Conservation (phyloP, 192 early-diverging fungal genomes). For the Entomortierella beljakovae region DNA sequence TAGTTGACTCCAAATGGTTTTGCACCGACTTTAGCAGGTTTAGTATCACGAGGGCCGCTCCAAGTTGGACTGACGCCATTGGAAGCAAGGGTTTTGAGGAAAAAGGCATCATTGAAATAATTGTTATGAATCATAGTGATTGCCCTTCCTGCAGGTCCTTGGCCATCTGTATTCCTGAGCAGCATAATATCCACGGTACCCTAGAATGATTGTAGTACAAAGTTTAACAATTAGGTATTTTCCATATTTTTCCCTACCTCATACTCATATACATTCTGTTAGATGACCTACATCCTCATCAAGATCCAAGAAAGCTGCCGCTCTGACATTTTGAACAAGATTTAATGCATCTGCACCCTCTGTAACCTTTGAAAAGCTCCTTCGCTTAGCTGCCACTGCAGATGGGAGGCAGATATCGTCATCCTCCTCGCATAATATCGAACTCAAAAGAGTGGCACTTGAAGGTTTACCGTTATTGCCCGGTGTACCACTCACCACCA, state of each 20-base stretch:
- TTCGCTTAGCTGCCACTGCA: constrained; percentile 59
- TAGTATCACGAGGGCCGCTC: constrained; percentile 54
- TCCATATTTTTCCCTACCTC: not conserved
- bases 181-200: constrained; percentile 87
- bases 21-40: constrained; percentile 22
- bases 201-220: constrained; percentile 53
- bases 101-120: constrained; percentile 95
- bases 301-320: constrained; percentile 89
- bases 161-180: constrained; percentile 52
- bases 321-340: constrained; percentile 60
- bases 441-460: constrained; percentile 75
- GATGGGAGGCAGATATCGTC: constrained; percentile 54
- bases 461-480: constrained; percentile 44
- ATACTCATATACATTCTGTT: not conserved
- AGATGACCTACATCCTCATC: constrained; percentile 82
- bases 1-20: constrained; percentile 86
- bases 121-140: constrained; percentile 82
- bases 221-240: not conserved
- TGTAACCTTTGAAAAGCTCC: constrained; percentile 72
- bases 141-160: constrained; percentile 59
- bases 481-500: constrained; percentile 70
- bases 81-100: constrained; percentile 85
- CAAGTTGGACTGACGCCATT: constrained; percentile 72
- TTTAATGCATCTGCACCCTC: constrained; percentile 74
- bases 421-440: constrained; percentile 65